phyloP scores from a whole-genome alignment of 2,329 filamentous ascomycete species.

The Cladosporium sp. region DNA sequence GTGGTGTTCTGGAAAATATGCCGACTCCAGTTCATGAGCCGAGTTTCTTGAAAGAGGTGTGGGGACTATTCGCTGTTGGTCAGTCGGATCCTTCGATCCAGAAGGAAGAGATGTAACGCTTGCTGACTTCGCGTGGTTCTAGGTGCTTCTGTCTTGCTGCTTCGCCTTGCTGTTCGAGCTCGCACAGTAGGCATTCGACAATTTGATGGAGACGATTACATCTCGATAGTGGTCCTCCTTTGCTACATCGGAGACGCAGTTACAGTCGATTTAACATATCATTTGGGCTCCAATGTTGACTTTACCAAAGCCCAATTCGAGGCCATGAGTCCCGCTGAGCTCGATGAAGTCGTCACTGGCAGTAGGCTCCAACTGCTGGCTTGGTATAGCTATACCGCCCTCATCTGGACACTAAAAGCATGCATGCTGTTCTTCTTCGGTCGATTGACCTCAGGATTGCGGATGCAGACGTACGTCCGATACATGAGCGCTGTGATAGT shows the following conservation, averaged over 20 bases:
- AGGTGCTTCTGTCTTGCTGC: constrained; percentile 34
- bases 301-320: constrained; percentile 27
- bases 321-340: constrained; percentile 34
- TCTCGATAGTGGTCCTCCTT: constrained; percentile 39
- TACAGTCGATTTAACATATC: constrained; percentile 40
- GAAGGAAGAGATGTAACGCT: not conserved
- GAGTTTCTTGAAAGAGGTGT: constrained; percentile 28
- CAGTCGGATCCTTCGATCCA: not conserved
- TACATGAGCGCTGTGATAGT: constrained; percentile 33
- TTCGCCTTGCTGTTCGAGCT: constrained; percentile 41
- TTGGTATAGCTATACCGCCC: constrained; percentile 38
- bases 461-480: constrained; percentile 37
- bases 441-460: constrained; percentile 39
- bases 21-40: constrained; percentile 27
- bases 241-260: constrained; percentile 43
- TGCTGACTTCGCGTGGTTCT: not conserved
- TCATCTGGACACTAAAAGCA: constrained; percentile 31
- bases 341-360: constrained; percentile 36
- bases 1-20: not conserved
- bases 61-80: constrained; percentile 38
- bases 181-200: constrained; percentile 43
- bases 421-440: constrained; percentile 36
- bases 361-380: constrained; percentile 44
- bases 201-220: constrained; percentile 45
- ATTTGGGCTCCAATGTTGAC: constrained; percentile 37